phyloP scores from a whole-genome alignment of 345 rosid genomes.

The Rhodomyrtus tomentosa region DNA sequence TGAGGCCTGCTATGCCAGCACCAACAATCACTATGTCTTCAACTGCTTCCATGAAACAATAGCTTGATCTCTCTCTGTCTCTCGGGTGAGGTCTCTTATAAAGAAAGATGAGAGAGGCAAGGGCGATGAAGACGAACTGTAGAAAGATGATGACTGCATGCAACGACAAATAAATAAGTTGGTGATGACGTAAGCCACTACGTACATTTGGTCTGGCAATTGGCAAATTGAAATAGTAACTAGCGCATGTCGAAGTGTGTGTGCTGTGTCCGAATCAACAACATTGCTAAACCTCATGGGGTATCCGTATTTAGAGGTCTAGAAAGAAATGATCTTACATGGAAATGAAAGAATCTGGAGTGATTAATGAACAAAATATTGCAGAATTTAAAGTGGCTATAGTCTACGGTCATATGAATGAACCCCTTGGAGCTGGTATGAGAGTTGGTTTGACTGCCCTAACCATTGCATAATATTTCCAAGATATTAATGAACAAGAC shows the following conservation, averaged over 20 bases:
- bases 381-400: not conserved
- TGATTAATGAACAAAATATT: too few species aligned
- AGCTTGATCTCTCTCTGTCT: not conserved
- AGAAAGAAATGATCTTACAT: too few species aligned
- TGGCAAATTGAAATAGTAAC: too few species aligned
- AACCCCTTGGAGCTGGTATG: too few species aligned
- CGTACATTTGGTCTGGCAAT: not conserved
- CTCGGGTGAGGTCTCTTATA: not conserved
- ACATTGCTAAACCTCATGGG: too few species aligned
- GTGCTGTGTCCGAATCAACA: not conserved
- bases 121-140: not conserved
- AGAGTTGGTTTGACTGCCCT: too few species aligned
- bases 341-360: not conserved
- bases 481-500: too few species aligned
- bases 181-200: not conserved
- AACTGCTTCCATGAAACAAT: not conserved
- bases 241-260: not conserved
- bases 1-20: conserved; percentile 58
- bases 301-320: too few species aligned
- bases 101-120: not conserved
- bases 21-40: conserved; percentile 41
- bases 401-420: not conserved
- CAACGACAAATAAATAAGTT: not conserved
- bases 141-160: not conserved
- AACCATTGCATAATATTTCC: too few species aligned